Evolutionary conservation across 176 grass and related monocot species (phyloP), one percentile per base, ranked within the genome.

Genomic region (Raddia guianensis): DNA sequence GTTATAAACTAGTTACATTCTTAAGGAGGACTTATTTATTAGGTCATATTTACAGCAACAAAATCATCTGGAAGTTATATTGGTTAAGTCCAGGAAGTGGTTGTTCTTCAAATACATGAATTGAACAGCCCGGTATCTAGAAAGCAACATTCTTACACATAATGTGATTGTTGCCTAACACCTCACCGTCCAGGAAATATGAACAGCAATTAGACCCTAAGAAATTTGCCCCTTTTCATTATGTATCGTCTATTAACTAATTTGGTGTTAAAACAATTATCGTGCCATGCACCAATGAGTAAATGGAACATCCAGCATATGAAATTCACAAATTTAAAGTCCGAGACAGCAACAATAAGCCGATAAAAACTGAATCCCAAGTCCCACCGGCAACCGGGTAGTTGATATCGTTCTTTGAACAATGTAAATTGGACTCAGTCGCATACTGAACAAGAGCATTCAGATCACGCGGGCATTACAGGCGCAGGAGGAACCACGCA

Each of bases 361-460:
- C 27, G 20, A 14, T 20, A 48, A 37, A 12, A 78, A n/a, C 16
- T 50, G 11, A 0, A 72, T n/a, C 5, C 7, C 3, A 35, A 8
- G 67, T 32, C 44, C 55, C 66, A 70, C 7, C n/a, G 9, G 10
- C 42, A 5, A 19, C 16, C 45, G 14, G 66, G 35, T 66, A 46
- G 45, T 52, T 8, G 69, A 1, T 80, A 11, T 42, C 12, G 75
- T 18, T 19, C 44, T 50, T 48, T 51, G 35, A 9, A 9, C 37
- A 48, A 49, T 54, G 32, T 8, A 42, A 34, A 68, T n/a, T 49
- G 18, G 12, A 9, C 11, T 62, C 5, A 34, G 16, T 75, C 16
- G 4, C 33, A 52, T 43, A 53, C 49, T 61, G 44, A 67, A 8
- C 52, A 76, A 83, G 16, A 79, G 12, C 66, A 57, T 83, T 78